phyloP scores from a whole-genome alignment of 2,329 filamentous ascomycete genomes.

The Colletotrichum spaethianum region DNA sequence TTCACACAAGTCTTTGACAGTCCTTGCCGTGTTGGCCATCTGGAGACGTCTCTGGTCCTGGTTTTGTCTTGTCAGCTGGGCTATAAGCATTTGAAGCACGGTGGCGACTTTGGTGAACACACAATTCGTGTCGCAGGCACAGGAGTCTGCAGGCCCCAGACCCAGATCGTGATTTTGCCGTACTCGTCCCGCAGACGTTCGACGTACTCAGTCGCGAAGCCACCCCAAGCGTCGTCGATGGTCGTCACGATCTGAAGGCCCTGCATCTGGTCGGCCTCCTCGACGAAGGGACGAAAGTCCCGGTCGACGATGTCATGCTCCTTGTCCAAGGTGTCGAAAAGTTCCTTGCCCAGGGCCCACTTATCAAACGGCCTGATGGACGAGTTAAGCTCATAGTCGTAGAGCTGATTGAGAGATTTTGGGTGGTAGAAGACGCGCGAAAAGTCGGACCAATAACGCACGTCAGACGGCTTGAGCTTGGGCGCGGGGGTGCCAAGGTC shows the following conservation, averaged over 20 bases:
- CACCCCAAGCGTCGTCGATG: constrained; percentile 85
- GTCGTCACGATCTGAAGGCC: constrained; percentile 84
- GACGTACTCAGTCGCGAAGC: constrained; percentile 80
- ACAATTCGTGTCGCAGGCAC: constrained; percentile 46
- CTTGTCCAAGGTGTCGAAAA: constrained; percentile 80
- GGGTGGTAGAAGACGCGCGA: constrained; percentile 95
- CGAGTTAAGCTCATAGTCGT: constrained; percentile 88
- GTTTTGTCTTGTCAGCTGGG: constrained; percentile 18
- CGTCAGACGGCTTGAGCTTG: constrained; percentile 75
- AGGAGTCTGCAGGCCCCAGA: constrained; percentile 84
- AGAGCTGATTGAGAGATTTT: constrained; percentile 86
- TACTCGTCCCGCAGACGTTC: constrained; percentile 91
- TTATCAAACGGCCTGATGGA: constrained; percentile 86
- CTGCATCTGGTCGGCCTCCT: constrained; percentile 95
- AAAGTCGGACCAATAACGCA: constrained; percentile 98
- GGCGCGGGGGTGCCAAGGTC: constrained; percentile 78
- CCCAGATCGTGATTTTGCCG: constrained; percentile 88
- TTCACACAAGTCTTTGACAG: constrained; percentile 76
- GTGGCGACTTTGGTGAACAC: not conserved
- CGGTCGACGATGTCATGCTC: constrained; percentile 91
- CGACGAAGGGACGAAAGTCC: constrained; percentile 89
- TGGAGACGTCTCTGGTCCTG: constrained; percentile 74
- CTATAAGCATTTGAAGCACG: not conserved
- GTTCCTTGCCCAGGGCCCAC: constrained; percentile 79
- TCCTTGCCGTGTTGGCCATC: constrained; percentile 81